A percentile compares a stretch with the other conserved stretches of the same genome.
phyloP scores from a whole-genome alignment of 495 filamentous ascomycete species.

The Xylaria scruposa region DNA sequence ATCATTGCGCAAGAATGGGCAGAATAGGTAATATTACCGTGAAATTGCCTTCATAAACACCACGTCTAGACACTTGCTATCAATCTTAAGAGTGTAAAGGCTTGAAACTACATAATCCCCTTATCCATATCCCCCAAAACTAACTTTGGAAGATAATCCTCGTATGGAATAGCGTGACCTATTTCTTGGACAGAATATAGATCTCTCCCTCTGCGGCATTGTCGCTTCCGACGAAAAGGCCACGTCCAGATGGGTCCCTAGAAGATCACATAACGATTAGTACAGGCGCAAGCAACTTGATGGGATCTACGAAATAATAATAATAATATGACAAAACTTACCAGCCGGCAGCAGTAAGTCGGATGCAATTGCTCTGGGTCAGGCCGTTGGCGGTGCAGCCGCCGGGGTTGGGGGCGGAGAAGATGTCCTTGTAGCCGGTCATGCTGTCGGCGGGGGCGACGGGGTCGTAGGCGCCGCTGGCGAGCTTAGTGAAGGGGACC shows the following conservation, averaged over 20 bases:
- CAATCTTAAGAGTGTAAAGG: slow-evolving; percentile 2
- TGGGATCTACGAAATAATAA: neutral
- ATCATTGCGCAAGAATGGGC: neutral
- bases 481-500: slow-evolving; percentile 45
- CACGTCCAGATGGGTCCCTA: slow-evolving; percentile 44
- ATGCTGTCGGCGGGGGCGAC: slow-evolving; percentile 45
- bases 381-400: slow-evolving; percentile 49
- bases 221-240: slow-evolving; percentile 51
- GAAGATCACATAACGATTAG: neutral
- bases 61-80: neutral
- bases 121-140: neutral
- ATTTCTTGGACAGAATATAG: slow-evolving; percentile 38
- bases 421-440: slow-evolving; percentile 48
- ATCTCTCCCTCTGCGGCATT: slow-evolving; percentile 50
- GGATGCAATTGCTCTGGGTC: slow-evolving; percentile 47
- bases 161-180: neutral
- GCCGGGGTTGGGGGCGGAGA: slow-evolving; percentile 39
- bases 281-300: too few species aligned
- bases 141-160: neutral
- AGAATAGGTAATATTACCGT: neutral
- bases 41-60: neutral
- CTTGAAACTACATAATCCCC: neutral
- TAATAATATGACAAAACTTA: neutral
- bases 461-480: slow-evolving; percentile 45
- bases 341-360: slow-evolving; percentile 44